phyloP scores from a whole-genome alignment of 495 filamentous ascomycete species.

The Penicillium paradoxum region DNA sequence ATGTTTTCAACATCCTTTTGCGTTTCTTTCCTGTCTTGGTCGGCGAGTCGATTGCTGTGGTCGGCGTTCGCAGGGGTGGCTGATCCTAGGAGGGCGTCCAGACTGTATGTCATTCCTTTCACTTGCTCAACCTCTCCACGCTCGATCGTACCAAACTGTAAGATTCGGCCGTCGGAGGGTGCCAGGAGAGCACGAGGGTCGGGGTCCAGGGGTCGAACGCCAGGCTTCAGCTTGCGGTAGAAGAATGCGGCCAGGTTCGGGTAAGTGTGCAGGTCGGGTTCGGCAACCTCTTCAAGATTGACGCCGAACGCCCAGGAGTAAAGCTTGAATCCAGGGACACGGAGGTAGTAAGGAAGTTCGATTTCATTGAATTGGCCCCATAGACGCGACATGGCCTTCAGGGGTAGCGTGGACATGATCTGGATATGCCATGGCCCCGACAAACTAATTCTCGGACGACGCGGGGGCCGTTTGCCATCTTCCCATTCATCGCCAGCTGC shows the following conservation, averaged over 20 bases:
- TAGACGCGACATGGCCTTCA: conserved; percentile 87
- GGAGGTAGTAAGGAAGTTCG: conserved; percentile 81
- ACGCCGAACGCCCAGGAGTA: conserved; percentile 93
- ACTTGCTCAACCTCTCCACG: conserved; percentile 96
- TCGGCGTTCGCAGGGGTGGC: conserved; percentile 43
- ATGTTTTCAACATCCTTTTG: conserved; percentile 48
- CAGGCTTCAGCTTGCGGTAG: conserved; percentile 89
- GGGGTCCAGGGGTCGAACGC: conserved; percentile 78
- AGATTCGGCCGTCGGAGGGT: conserved; percentile 81
- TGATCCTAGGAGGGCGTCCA: conserved; percentile 84
- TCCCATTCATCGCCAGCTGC: conserved; percentile 46
- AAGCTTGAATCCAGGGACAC: conserved; percentile 89
- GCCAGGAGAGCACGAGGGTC: conserved; percentile 74
- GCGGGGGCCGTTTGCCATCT: conserved; percentile 53
- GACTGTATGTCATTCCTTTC: conserved; percentile 95
- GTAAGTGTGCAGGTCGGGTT: conserved; percentile 82
- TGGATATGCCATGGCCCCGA: conserved; percentile 95
- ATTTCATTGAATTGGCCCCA: conserved; percentile 97
- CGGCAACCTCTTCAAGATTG: conserved; percentile 80
- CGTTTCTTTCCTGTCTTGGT: conserved; percentile 15
- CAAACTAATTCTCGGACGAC: conserved; percentile 63
- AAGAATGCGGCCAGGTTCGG: conserved; percentile 96
- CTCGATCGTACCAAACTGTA: conserved; percentile 90
- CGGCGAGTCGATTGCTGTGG: conserved; percentile 35
- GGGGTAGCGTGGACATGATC: conserved; percentile 89